Evolutionary conservation across 805 yeast species (phyloP).

Genomic region (Cyberlindnera saturnus): DNA sequence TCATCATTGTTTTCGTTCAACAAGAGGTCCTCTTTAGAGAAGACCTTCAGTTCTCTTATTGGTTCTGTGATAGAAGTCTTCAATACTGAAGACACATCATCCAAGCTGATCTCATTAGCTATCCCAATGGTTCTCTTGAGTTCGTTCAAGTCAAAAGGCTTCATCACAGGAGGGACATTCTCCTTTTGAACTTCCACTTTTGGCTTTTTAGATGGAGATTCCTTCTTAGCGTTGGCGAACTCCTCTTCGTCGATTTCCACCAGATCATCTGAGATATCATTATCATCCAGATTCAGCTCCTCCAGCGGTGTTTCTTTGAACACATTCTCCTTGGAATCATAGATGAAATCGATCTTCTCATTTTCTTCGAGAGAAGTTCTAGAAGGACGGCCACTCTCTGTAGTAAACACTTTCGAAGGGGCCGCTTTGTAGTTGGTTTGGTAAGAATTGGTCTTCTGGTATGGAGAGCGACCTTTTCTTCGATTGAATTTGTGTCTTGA

Average conservation of each 20-base stretch:
- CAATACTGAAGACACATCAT: no score
- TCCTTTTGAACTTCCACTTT: background rate
- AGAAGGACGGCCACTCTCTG: constrained; percentile 14
- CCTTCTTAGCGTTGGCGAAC: background rate
- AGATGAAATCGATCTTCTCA: constrained; percentile 3
- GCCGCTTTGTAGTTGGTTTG: no score
- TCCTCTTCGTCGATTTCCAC: constrained; percentile 5
- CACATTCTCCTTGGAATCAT: background rate
- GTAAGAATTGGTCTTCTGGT: no score
- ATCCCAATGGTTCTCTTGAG: no score
- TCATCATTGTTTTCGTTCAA: background rate
- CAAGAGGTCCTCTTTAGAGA: background rate
- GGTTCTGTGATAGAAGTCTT: no score
- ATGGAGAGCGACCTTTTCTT: no score
- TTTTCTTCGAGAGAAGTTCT: constrained; percentile 6
- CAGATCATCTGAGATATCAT: constrained; percentile 2
- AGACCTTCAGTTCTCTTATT: no score
- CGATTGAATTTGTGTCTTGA: no score
- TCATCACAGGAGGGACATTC: background rate
- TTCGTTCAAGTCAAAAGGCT: no score
- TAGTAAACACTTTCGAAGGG: background rate
- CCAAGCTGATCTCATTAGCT: no score
- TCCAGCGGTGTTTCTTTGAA: background rate
- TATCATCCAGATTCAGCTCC: background rate
- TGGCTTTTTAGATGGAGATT: background rate